Percentiles rank a stretch among this genome's conserved stretches.
Evolutionary conservation across 345 rosid species (phyloP).

Genomic region (Excoecaria cochinchinensis): DNA sequence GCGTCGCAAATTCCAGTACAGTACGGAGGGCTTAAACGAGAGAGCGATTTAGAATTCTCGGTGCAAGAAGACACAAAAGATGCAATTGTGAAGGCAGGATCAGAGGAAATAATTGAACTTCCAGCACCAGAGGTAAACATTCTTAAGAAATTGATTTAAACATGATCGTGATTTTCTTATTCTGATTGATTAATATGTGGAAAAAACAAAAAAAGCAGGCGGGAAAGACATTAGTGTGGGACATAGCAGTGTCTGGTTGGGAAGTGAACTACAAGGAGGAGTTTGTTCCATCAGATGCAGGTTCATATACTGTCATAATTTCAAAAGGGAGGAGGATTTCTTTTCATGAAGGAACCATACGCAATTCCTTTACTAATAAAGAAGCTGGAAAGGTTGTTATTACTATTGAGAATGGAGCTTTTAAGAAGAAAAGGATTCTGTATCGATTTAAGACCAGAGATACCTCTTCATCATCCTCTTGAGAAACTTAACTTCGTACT

Average conservation of each 20-base stretch:
- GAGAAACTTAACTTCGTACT: not conserved
- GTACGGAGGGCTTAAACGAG: conserved; percentile 28
- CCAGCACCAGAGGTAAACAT: conserved; percentile 18
- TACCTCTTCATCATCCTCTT: conserved; percentile 1
- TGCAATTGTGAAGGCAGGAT: conserved; percentile 15
- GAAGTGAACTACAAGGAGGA: conserved; percentile 35
- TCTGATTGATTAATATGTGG: too few relatives aligned
- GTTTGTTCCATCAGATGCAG: conserved; percentile 23
- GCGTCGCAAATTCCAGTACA: conserved; percentile 22
- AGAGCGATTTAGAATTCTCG: conserved; percentile 17
- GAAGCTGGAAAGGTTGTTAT: conserved; percentile 31
- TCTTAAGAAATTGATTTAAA: not conserved
- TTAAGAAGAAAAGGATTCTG: conserved; percentile 27
- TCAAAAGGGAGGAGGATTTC: conserved; percentile 19
- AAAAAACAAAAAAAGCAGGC: not conserved
- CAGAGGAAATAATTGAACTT: conserved; percentile 22
- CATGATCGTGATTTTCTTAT: too few relatives aligned
- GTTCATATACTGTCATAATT: conserved; percentile 28
- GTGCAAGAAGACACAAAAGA: conserved; percentile 13
- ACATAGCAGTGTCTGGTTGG: conserved; percentile 25
- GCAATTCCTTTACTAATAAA: conserved; percentile 22
- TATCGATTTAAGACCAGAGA: conserved; percentile 23
- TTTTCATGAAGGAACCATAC: conserved; percentile 12
- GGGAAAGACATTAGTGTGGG: conserved; percentile 24
- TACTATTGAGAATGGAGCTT: conserved; percentile 25